Base-by-base conservation (phyloP, 306 rosid genomes). In the Sechiopsis laciniata region DNA sequence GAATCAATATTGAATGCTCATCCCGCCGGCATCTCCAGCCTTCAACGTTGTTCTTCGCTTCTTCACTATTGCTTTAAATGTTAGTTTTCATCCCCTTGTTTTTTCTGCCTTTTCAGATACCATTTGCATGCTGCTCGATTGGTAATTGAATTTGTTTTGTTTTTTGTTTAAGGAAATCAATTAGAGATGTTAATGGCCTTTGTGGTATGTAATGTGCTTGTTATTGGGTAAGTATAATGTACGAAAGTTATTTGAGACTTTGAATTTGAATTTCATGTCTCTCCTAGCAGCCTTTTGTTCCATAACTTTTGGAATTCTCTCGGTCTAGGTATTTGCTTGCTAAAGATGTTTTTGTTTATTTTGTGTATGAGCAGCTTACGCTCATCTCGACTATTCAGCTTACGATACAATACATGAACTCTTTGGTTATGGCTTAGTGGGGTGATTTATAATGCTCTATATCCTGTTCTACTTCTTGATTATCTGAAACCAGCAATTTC, bases 381-480 rank as follows among this genome's bases (percentile, higher is more conserved):
- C n/a, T n/a, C n/a, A n/a, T n/a, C n/a, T n/a, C n/a, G n/a, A n/a
- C n/a, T n/a, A n/a, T n/a, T n/a, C n/a, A n/a, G n/a, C n/a, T n/a
- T n/a, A n/a, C n/a, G n/a, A n/a, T n/a, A n/a, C n/a, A n/a, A n/a
- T n/a, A n/a, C n/a, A n/a, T n/a, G n/a, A n/a, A n/a, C n/a, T n/a
- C n/a, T n/a, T n/a, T n/a, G n/a, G n/a, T n/a, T n/a, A n/a, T 88
- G 95, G 90, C 84, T 84, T 24, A 84, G 88, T 75, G 89, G 92
- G 76, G 89, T 89, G 29, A 87, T 87, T 78, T 88, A 87, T 76
- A 87, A 89, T 77, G 96, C 92, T 75, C 64, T 85, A 11, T 84
- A 83, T 78, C 89, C 89, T 10, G 84, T 86, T 78, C 55, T 89
- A 2, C 87, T 89, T 75, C 72, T 89, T 6, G 90, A 87, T 75